These are phyloP conservation scores for Sporothrix variecibatus DNA, from an alignment of 2,329 filamentous ascomycete species.

Conservation along the genomic window DNA sequence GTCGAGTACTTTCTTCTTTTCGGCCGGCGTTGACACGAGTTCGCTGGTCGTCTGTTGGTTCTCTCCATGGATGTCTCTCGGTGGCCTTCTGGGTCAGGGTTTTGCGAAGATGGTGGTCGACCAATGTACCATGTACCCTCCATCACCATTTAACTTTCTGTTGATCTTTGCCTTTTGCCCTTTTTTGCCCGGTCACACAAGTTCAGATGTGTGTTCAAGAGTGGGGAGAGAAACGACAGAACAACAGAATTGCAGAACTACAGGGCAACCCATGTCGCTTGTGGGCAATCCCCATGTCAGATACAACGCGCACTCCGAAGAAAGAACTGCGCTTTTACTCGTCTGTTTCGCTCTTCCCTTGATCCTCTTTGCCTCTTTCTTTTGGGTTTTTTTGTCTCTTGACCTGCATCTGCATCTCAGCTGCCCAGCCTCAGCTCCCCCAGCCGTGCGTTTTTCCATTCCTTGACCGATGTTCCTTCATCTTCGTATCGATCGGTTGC, in stretches of 20 bases:
- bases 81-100: not conserved
- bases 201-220: not conserved
- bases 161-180: not conserved
- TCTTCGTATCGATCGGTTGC: not conserved
- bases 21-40: not conserved
- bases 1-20: not conserved
- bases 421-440: not conserved
- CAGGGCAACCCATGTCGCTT: not conserved
- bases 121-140: not conserved
- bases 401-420: no score
- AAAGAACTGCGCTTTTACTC: not conserved
- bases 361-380: not conserved
- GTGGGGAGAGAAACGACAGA: no score
- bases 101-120: not conserved
- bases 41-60: not conserved
- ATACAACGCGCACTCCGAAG: slow-evolving; percentile 9
- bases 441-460: not conserved
- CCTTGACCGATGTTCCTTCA: not conserved
- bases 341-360: not conserved
- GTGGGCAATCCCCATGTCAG: not conserved
- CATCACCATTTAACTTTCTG: not conserved
- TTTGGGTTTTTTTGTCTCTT: not conserved
- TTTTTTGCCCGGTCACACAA: not conserved
- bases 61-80: not conserved
- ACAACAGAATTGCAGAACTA: no score